Evolutionary conservation across 1,139 yeast genomes (phyloP).

Genomic region (Suhomyces bokatorum): DNA sequence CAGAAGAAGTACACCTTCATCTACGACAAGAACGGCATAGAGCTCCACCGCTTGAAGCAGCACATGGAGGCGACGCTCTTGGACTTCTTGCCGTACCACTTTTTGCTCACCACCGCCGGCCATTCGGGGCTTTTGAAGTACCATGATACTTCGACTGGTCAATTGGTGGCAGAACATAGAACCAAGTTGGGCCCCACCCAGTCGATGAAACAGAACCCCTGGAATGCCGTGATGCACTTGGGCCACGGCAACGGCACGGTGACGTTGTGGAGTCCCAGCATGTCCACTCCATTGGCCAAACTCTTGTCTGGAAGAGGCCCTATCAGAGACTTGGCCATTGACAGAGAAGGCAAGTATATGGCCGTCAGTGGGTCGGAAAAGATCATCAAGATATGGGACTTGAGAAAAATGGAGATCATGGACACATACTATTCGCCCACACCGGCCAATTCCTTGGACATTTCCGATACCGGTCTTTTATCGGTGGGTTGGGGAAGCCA

Average conservation of each 20-base stretch:
- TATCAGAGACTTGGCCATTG: slow-evolving; percentile 79
- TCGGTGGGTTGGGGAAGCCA: slow-evolving; percentile 96
- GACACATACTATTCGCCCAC: slow-evolving; percentile 81
- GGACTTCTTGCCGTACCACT: slow-evolving; percentile 92
- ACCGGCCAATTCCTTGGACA: slow-evolving; percentile 76
- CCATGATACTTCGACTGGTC: slow-evolving; percentile 95
- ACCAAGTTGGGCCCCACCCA: slow-evolving; percentile 91
- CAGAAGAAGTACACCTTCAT: slow-evolving; percentile 93
- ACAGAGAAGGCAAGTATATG: slow-evolving; percentile 93
- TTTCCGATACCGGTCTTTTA: slow-evolving; percentile 85
- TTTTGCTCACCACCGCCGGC: slow-evolving; percentile 82
- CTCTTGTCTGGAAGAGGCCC: slow-evolving; percentile 84
- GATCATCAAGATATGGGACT: slow-evolving; percentile 88
- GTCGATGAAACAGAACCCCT: slow-evolving; percentile 86
- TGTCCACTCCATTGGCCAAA: slow-evolving; percentile 83
- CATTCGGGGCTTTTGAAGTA: slow-evolving; percentile 84
- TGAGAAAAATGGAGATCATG: slow-evolving; percentile 74
- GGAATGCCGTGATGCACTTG: slow-evolving; percentile 92
- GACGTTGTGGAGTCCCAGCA: slow-evolving; percentile 89
- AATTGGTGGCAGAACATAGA: slow-evolving; percentile 74
- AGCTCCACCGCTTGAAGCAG: slow-evolving; percentile 86
- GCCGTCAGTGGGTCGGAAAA: slow-evolving; percentile 90
- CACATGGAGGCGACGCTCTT: slow-evolving; percentile 82
- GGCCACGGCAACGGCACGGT: slow-evolving; percentile 96
- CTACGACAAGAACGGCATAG: slow-evolving; percentile 88